Conservation (phyloP, 148 eudicot genomes). For the Polygonum maritimum region DNA sequence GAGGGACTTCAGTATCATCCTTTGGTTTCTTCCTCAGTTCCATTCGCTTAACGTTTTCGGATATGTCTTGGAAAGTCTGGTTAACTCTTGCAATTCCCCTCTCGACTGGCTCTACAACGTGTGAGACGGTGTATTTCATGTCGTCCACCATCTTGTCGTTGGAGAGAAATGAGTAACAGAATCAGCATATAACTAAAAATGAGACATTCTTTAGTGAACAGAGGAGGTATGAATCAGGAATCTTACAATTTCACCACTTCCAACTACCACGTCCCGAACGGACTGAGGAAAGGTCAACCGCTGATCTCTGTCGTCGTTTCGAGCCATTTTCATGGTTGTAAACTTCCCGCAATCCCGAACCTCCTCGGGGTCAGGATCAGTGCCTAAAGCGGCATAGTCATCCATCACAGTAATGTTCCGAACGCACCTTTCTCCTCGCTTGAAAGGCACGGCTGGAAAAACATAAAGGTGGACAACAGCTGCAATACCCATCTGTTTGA, state of each 20-base stretch:
- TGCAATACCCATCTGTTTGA: conserved; percentile 88
- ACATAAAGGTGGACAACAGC: conserved; percentile 90
- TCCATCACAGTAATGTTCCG: conserved; percentile 89
- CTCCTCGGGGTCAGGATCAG: conserved; percentile 90
- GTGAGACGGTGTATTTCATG: conserved; percentile 96
- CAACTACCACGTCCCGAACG: conserved; percentile 89
- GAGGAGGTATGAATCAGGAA: not conserved
- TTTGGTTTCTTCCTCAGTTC: conserved; percentile 63
- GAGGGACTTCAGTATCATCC: conserved; percentile 72
- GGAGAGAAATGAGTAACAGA: conserved; percentile 8
- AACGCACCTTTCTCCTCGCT: conserved; percentile 92
- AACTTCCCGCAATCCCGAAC: conserved; percentile 65
- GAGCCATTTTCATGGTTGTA: conserved; percentile 36
- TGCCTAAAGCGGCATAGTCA: conserved; percentile 84
- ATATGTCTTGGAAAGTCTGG: conserved; percentile 71
- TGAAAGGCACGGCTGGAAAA: conserved; percentile 87
- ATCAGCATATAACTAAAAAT: not conserved
- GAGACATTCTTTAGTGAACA: too few species aligned
- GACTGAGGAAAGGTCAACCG: conserved; percentile 75
- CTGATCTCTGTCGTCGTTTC: conserved; percentile 52
- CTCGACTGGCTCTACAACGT: conserved; percentile 93
- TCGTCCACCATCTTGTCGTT: conserved; percentile 66
- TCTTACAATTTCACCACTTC: conserved; percentile 95
- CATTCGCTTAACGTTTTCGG: conserved; percentile 69
- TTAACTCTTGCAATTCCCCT: conserved; percentile 85